These are phyloP conservation scores for Mortierella sp. DNA, from an alignment of 371 early-diverging fungal species.

Conservation along the genomic window DNA sequence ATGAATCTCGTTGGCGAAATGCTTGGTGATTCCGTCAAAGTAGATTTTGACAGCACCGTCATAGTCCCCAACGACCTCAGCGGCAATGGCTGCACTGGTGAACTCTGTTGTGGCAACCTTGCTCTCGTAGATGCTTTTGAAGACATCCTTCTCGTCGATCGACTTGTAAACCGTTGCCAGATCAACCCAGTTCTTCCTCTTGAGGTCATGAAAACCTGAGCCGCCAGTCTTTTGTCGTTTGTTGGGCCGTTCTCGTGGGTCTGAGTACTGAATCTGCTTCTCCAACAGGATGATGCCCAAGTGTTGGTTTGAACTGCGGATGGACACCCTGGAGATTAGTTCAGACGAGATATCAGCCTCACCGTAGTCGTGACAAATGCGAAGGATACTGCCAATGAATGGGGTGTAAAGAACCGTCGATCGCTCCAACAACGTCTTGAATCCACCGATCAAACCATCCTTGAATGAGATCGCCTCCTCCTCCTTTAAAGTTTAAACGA, in stretches of 20 bases:
- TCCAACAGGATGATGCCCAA: constrained; percentile 70
- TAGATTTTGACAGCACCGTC: constrained; percentile 67
- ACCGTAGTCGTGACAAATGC: constrained; percentile 67
- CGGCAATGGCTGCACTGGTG: constrained; percentile 69
- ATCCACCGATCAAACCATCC: constrained; percentile 48
- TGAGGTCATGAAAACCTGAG: constrained; percentile 22
- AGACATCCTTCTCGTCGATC: constrained; percentile 73
- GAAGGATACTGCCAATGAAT: constrained; percentile 66
- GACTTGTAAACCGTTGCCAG: constrained; percentile 73
- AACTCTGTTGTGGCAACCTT: constrained; percentile 63
- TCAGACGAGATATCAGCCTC: constrained; percentile 51
- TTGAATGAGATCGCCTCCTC: constrained; percentile 53
- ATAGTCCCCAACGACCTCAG: constrained; percentile 72
- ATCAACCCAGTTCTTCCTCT: constrained; percentile 65
- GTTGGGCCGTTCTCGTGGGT: constrained; percentile 42
- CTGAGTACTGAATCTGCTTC: constrained; percentile 55
- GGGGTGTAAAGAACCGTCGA: constrained; percentile 63
- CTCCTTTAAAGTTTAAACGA: constrained; percentile 22
- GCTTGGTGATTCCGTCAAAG: constrained; percentile 58
- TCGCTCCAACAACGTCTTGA: constrained; percentile 49
- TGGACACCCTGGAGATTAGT: constrained; percentile 58
- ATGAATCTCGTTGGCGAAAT: constrained; percentile 50
- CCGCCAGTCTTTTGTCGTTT: constrained; percentile 43
- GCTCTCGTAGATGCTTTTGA: constrained; percentile 68
- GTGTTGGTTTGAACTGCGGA: constrained; percentile 69